These are phyloP conservation scores for Exophiala calicioides DNA, from an alignment of 2,329 filamentous ascomycete genomes.

Conservation along the genomic window DNA sequence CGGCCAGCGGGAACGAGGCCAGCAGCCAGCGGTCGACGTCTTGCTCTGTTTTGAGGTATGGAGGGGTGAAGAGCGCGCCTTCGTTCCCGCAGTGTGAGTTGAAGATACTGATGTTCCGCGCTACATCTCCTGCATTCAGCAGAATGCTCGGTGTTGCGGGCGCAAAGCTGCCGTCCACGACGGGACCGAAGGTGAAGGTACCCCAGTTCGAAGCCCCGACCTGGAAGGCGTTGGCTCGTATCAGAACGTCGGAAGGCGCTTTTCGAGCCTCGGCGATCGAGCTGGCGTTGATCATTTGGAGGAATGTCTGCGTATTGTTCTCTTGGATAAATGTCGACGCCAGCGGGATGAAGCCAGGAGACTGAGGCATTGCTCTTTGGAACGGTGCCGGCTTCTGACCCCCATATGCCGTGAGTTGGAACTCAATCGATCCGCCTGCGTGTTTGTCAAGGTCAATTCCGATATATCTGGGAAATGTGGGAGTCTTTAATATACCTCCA, in stretches of 20 bases:
- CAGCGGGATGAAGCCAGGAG: constrained; percentile 42
- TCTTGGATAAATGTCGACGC: constrained; percentile 42
- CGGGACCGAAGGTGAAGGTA: constrained; percentile 48
- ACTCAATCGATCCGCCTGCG: constrained; percentile 54
- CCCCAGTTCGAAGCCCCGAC: constrained; percentile 42
- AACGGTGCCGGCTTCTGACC: constrained; percentile 38
- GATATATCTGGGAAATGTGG: no score
- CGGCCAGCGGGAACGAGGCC: constrained; percentile 31
- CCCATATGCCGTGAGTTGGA: constrained; percentile 57
- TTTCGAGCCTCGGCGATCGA: constrained; percentile 48
- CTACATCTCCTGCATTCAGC: constrained; percentile 43
- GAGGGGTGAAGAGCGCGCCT: constrained; percentile 44
- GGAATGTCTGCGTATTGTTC: constrained; percentile 41
- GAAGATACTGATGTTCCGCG: constrained; percentile 49
- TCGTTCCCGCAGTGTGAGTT: constrained; percentile 48
- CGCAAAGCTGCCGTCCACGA: constrained; percentile 53
- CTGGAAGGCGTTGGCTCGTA: constrained; percentile 48
- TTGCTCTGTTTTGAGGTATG: constrained; percentile 33
- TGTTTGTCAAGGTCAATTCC: no score
- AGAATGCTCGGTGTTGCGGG: constrained; percentile 50
- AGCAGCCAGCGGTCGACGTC: constrained; percentile 29
- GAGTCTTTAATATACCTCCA: constrained; percentile 40
- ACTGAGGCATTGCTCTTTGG: constrained; percentile 48
- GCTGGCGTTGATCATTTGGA: constrained; percentile 45
- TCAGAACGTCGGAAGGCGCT: constrained; percentile 42